A percentile compares a stretch with the other conserved stretches of the same genome.
These are phyloP conservation scores for Venturia nashicola DNA, from an alignment of 2,329 filamentous ascomycete species.

Conservation along the genomic window DNA sequence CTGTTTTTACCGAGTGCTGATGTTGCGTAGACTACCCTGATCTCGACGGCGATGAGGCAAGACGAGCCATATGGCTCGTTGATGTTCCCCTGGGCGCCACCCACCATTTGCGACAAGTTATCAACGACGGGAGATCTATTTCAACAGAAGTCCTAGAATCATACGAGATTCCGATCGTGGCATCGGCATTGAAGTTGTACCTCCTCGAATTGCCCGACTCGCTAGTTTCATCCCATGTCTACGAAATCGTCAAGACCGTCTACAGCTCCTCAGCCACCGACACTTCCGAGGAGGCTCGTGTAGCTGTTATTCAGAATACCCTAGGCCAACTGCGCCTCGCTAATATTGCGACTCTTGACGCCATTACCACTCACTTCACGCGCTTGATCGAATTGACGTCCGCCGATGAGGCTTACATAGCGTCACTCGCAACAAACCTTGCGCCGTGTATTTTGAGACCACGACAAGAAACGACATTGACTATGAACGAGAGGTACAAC, in stretches of 20 bases:
- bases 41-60: conserved; percentile 87
- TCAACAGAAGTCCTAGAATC: conserved; percentile 65
- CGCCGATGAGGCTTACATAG: conserved; percentile 76
- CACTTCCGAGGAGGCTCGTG: conserved; percentile 61
- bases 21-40: conserved; percentile 68
- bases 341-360: conserved; percentile 97
- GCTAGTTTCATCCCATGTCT: conserved; percentile 94
- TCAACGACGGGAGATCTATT: conserved; percentile 81
- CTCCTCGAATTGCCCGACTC: conserved; percentile 93
- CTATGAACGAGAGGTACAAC: conserved; percentile 88
- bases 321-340: conserved; percentile 87
- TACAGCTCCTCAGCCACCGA: conserved; percentile 75
- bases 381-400: conserved; percentile 93
- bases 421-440: conserved; percentile 59
- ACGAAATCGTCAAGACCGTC: conserved; percentile 96
- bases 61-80: conserved; percentile 84
- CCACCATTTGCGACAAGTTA: conserved; percentile 66
- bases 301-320: conserved; percentile 89
- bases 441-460: conserved; percentile 83
- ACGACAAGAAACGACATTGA: conserved; percentile 75
- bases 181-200: conserved; percentile 85
- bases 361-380: conserved; percentile 96
- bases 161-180: conserved; percentile 89
- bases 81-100: conserved; percentile 79
- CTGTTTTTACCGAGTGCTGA: background rate